Conservation (phyloP, 2,329 filamentous ascomycete species). For the Aspergillus sp. region DNA sequence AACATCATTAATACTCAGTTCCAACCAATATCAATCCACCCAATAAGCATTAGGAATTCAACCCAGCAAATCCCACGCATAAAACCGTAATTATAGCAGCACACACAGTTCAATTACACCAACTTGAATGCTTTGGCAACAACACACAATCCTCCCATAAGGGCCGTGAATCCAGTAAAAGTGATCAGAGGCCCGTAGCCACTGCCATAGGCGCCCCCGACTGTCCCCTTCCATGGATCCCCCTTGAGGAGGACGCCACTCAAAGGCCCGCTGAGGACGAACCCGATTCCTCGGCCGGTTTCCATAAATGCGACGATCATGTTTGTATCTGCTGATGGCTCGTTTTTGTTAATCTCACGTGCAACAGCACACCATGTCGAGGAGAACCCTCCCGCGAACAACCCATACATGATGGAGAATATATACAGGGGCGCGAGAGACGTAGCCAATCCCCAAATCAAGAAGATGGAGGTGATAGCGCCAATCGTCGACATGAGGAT, state of each 20-base stretch:
- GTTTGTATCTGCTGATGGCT: conserved; percentile 37
- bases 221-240: conserved; percentile 12
- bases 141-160: not conserved
- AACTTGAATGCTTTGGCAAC: not conserved
- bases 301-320: conserved; percentile 47
- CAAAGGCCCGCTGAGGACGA: conserved; percentile 47
- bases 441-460: conserved; percentile 45
- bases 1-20: too few species aligned
- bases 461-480: conserved; percentile 37
- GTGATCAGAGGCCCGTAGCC: conserved; percentile 23
- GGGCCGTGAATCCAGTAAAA: conserved; percentile 19
- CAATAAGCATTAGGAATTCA: too few species aligned
- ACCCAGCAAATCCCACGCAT: too few species aligned
- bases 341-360: conserved; percentile 35
- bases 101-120: conserved; percentile 6
- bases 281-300: conserved; percentile 49
- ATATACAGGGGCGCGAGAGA: conserved; percentile 37
- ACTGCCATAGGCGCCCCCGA: conserved; percentile 20
- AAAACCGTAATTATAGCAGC: too few species aligned
- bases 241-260: conserved; percentile 37
- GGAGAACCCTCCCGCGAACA: conserved; percentile 42
- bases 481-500: conserved; percentile 39
- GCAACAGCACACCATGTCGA: conserved; percentile 44
- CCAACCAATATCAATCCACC: too few species aligned
- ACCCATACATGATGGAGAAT: conserved; percentile 43